Conservation (phyloP, 768 basidiomycete genomes). For the Hericium rajendrae region DNA sequence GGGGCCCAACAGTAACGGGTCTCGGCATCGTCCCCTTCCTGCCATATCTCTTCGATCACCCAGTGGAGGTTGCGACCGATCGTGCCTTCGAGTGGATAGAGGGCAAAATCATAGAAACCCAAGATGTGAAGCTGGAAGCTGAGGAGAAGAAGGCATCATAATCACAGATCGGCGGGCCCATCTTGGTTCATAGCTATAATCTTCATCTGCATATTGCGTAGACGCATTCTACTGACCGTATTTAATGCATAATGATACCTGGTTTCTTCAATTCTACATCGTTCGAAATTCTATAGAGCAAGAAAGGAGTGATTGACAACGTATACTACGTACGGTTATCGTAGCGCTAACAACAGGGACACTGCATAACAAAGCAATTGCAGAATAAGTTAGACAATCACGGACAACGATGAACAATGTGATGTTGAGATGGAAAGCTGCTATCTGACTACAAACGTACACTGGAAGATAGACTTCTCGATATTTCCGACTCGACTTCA, state of each 20-base stretch:
- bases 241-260: neutral
- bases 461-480: neutral
- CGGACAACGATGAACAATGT: neutral
- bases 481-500: neutral
- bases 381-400: slow-evolving; percentile 12
- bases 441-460: neutral
- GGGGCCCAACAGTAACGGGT: slow-evolving; percentile 72
- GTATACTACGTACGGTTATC: neutral
- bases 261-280: neutral
- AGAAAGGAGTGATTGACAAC: neutral
- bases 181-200: neutral
- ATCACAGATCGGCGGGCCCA: neutral
- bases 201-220: neutral
- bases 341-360: neutral
- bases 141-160: neutral
- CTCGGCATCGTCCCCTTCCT: slow-evolving; percentile 64
- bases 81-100: slow-evolving; percentile 62
- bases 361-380: slow-evolving; percentile 4
- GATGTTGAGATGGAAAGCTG: neutral
- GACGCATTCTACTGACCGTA: neutral
- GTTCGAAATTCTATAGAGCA: neutral
- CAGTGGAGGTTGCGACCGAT: slow-evolving; percentile 66
- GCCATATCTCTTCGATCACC: slow-evolving; percentile 73
- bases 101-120: slow-evolving; percentile 37
- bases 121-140: slow-evolving; percentile 19